Evolutionary conservation across 495 filamentous ascomycete species (phyloP).

Genomic region (Staphylotrichum tortipilum): DNA sequence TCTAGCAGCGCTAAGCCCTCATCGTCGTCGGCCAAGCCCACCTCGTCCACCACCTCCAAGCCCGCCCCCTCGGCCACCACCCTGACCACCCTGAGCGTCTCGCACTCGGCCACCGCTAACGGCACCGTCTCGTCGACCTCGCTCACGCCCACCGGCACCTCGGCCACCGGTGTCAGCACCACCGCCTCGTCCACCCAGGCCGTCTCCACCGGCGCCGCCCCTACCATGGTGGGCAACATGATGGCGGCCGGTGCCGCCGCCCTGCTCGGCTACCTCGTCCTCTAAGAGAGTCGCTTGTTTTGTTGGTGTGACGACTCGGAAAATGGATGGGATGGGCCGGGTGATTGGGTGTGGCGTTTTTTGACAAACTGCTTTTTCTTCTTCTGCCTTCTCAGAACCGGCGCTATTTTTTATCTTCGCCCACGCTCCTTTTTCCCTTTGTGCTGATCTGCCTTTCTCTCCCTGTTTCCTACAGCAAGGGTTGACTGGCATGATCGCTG

Average conservation of each 20-base stretch:
- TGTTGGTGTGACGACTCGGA: too few relatives aligned
- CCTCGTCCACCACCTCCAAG: slow-evolving; percentile 19
- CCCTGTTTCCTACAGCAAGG: too few relatives aligned
- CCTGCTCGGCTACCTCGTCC: slow-evolving; percentile 19
- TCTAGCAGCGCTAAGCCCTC: slow-evolving; percentile 19
- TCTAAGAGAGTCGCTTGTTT: too few relatives aligned
- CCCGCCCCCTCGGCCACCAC: slow-evolving; percentile 17
- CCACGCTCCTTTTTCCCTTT: slow-evolving; percentile 15
- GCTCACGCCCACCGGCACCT: slow-evolving; percentile 7
- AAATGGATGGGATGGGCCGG: too few relatives aligned
- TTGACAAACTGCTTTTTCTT: too few relatives aligned
- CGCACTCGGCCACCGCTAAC: not conserved
- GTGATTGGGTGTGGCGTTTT: too few relatives aligned
- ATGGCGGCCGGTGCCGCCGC: slow-evolving; percentile 20
- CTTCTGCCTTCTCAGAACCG: slow-evolving; percentile 6
- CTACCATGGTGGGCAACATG: slow-evolving; percentile 16
- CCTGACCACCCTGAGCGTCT: slow-evolving; percentile 5
- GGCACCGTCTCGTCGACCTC: slow-evolving; percentile 12
- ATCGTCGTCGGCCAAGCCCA: slow-evolving; percentile 14
- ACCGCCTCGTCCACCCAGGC: not conserved
- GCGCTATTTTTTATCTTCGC: slow-evolving; percentile 19
- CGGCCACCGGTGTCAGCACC: not conserved
- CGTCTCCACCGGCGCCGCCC: slow-evolving; percentile 16
- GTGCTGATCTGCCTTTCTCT: not conserved
- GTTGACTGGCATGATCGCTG: not conserved